These are phyloP conservation scores for Odonthalia washingtoniensis DNA, from an alignment of 31 red algal species.

Conservation along the genomic window DNA sequence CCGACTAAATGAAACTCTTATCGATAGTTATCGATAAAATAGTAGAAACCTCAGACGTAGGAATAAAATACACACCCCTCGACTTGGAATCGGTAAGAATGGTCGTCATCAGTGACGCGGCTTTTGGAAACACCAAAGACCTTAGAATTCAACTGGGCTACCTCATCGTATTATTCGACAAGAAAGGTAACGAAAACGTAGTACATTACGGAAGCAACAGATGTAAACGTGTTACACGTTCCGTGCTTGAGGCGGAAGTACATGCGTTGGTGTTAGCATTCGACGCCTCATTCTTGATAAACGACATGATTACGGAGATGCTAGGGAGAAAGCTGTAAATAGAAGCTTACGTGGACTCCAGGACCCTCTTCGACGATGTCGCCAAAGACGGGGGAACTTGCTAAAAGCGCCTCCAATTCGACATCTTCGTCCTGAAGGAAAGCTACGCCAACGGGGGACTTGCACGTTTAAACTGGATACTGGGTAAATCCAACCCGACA, in stretches of 20 bases:
- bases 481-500: too few species aligned
- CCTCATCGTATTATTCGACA: conserved; percentile 6
- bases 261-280: too few species aligned
- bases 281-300: too few species aligned
- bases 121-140: conserved; percentile 9
- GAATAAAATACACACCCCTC: background rate
- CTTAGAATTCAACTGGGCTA: conserved; percentile 14
- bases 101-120: conserved; percentile 1
- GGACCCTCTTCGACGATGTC: too few species aligned
- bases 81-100: background rate
- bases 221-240: conserved; percentile 10
- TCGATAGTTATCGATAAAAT: background rate
- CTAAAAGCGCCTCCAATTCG: too few species aligned
- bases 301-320: too few species aligned
- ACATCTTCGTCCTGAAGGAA: too few species aligned
- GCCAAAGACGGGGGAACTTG: too few species aligned
- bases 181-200: background rate
- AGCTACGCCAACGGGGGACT: too few species aligned
- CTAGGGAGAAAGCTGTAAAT: too few species aligned
- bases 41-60: background rate
- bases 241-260: conserved; percentile 38
- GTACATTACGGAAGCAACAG: conserved; percentile 35
- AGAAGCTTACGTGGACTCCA: too few species aligned
- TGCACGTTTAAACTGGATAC: too few species aligned
- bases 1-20: background rate